Evolutionary conservation across 495 filamentous ascomycete genomes (phyloP).

Genomic region (Penicillium salamii): DNA sequence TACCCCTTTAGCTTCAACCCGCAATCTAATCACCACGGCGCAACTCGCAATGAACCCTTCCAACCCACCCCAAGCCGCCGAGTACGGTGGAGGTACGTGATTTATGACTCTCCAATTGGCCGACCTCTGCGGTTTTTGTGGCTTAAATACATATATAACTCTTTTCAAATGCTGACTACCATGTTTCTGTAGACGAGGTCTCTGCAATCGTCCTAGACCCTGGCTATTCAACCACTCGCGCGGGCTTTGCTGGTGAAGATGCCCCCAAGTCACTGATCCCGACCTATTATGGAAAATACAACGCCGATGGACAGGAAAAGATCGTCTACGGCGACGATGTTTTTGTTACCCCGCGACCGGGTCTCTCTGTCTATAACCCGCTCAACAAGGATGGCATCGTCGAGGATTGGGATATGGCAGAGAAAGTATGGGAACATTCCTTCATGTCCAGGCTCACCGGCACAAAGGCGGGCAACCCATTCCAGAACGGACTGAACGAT

Average conservation of each 20-base stretch:
- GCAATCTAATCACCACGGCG: conserved; percentile 7
- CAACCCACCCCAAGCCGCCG: conserved; percentile 59
- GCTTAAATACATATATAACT: too few relatives aligned
- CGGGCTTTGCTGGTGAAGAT: conserved; percentile 97
- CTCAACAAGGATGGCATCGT: conserved; percentile 88
- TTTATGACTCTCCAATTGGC: conserved; percentile 14
- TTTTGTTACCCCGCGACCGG: conserved; percentile 70
- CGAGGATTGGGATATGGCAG: conserved; percentile 93
- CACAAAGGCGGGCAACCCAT: conserved; percentile 57
- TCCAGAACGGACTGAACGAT: conserved; percentile 75
- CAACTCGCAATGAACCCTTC: conserved; percentile 43
- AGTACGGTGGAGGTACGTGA: conserved; percentile 77
- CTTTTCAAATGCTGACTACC: conserved; percentile 17
- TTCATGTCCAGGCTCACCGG: conserved; percentile 76
- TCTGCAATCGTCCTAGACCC: conserved; percentile 95
- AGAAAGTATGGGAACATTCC: conserved; percentile 84
- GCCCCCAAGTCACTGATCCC: conserved; percentile 89
- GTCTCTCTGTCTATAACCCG: conserved; percentile 82
- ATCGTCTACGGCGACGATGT: conserved; percentile 81
- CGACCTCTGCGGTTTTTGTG: background rate
- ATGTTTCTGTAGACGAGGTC: conserved; percentile 71
- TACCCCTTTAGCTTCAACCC: background rate
- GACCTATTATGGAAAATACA: conserved; percentile 73
- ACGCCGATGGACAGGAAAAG: conserved; percentile 54
- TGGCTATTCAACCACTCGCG: conserved; percentile 84